phyloP scores from a whole-genome alignment of 208 protist genomes.

The Trypanosoma scelopori region DNA sequence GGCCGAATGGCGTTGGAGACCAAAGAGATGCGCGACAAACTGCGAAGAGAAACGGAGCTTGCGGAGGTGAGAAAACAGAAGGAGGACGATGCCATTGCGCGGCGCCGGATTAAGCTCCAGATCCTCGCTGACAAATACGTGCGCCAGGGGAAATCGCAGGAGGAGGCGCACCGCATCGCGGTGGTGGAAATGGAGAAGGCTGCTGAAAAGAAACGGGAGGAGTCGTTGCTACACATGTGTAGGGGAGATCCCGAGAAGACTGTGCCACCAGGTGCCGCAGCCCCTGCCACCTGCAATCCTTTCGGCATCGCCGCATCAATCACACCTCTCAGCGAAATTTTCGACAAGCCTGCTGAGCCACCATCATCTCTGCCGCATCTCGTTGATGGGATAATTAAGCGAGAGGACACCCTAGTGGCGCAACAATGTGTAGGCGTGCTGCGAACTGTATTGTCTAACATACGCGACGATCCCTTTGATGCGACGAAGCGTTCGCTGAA shows the following conservation, averaged over 20 bases:
- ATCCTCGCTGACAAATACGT: constrained; percentile 68
- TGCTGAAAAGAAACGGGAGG: constrained; percentile 29
- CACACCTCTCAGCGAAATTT: constrained; percentile 31
- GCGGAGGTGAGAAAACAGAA: constrained; percentile 53
- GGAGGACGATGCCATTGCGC: constrained; percentile 50
- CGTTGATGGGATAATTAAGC: constrained; percentile 30
- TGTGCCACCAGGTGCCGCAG: background rate
- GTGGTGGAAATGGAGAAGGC: constrained; percentile 52
- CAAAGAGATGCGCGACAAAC: constrained; percentile 49
- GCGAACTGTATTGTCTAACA: constrained; percentile 62
- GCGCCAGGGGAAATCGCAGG: constrained; percentile 48
- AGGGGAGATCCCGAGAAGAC: background rate
- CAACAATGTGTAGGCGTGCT: constrained; percentile 48
- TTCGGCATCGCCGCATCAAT: constrained; percentile 7
- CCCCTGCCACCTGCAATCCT: constrained; percentile 37
- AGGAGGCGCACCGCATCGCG: constrained; percentile 52
- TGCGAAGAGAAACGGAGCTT: constrained; percentile 49
- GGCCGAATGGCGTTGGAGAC: constrained; percentile 52
- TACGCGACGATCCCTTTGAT: constrained; percentile 62
- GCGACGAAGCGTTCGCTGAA: constrained; percentile 63
- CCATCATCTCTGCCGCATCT: constrained; percentile 21
- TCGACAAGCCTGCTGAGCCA: constrained; percentile 25
- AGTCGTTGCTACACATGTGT: constrained; percentile 24
- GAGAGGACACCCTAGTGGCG: constrained; percentile 15
- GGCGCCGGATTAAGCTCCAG: constrained; percentile 59